Evolutionary conservation across 139 green algal genomes (phyloP).

Genomic region (Coelastrella sp.): DNA sequence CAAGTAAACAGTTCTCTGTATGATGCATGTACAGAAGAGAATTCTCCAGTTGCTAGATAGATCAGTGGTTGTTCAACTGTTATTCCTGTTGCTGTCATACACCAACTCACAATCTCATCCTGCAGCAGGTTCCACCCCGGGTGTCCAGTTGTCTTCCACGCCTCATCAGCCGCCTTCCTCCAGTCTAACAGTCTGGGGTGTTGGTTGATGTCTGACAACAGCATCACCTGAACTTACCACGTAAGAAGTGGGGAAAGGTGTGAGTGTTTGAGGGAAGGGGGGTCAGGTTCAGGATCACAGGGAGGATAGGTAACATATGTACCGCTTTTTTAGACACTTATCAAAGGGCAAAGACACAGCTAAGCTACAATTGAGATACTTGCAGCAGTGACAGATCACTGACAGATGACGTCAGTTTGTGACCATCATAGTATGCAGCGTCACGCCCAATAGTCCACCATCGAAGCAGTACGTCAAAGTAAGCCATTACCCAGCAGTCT

Average conservation of each 20-base stretch:
- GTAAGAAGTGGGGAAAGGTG: neutral
- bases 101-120: constrained; percentile 56
- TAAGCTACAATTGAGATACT: too few relatives aligned
- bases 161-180: constrained; percentile 47
- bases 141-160: constrained; percentile 54
- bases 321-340: too few relatives aligned
- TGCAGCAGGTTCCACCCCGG: constrained; percentile 57
- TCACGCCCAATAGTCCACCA: too few relatives aligned
- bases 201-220: constrained; percentile 40
- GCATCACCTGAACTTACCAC: constrained; percentile 31
- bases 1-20: too few relatives aligned
- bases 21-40: neutral
- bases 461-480: too few relatives aligned
- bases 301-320: neutral
- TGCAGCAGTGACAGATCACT: too few relatives aligned
- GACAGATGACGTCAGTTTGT: too few relatives aligned
- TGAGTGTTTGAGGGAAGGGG: neutral
- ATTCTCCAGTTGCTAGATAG: neutral
- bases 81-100: neutral
- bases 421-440: too few relatives aligned
- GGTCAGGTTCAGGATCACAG: too few relatives aligned
- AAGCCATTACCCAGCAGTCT: too few relatives aligned
- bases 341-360: too few relatives aligned
- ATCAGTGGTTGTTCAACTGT: too few relatives aligned
- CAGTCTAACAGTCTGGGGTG: constrained; percentile 51